Base-by-base conservation (phyloP, 805 yeast species). In the Candida jianshihensis region DNA sequence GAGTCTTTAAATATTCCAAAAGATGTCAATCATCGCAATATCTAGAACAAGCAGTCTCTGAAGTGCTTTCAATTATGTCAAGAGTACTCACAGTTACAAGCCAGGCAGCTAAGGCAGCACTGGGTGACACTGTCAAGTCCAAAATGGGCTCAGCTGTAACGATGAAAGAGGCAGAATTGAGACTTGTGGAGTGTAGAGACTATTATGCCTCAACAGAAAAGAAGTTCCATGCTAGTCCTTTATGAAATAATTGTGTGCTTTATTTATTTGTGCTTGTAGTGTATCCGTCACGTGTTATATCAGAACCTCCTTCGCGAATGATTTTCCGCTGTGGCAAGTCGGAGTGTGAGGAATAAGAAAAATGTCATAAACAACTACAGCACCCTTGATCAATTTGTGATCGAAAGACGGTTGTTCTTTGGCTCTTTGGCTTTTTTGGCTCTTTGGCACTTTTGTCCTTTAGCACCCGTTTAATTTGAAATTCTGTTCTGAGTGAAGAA, bases 161-260 rank as follows among this genome's bases (percentile, higher is more conserved):
- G 2, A 73, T 87, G 90, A 75, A 76, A 49, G 73, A 73, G 40
- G 78, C 81, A 52, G 96, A 87, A 56, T 64, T 87, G 36, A 68
- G 79, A 30, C 67, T 87, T 14, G 65, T 87, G 6, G 81, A 79
- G 46, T 71, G 82, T 15, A 63, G 72, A 37, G 70, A 73, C 30
- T 33, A 45, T 8, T 64, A 46, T 27, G 32, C 30, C 9, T 38
- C 38, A 14, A 35, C 26, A 4, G 49, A 44, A 14, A 40, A 31
- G 40, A 25, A n/a, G 15, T 47, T 51, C 29, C 14, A 12, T 8
- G 19, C 35, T 4, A 4, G n/a, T 14, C 17, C 30, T 9, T 15
- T 26, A 33, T 26, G 25, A 25, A 10, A 27, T 6, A 27, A n/a
- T 9, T n/a, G n/a, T n/a, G n/a, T n/a, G n/a, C n/a, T n/a, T n/a